Base-by-base conservation (phyloP, 2,329 filamentous ascomycete genomes). In the Fusarium sp. region DNA sequence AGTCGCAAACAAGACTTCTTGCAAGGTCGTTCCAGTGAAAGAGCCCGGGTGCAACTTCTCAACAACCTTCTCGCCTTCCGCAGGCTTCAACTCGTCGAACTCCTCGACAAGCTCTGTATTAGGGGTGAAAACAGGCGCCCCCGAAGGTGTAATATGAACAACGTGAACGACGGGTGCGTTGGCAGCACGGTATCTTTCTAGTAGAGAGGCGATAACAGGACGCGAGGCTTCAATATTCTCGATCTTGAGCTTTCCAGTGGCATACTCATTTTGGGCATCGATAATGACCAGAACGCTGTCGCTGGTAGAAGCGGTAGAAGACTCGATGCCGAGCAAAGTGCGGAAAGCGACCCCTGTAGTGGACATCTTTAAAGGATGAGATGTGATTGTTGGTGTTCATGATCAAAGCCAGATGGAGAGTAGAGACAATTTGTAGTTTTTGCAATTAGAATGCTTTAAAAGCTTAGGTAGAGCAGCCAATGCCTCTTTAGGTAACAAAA, bases 221-320 rank as follows among this genome's bases (percentile, higher is more conserved):
- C 89, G 85, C 7, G 86, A 87, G 7, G 80, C 65, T 1, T 81
- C 75, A 2, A 90, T 83, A 65, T 90, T 84, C 37, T 82, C 80
- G 40, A 88, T 86, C 18, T 84, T 83, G 3, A 92, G 83, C 12
- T 83, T 80, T 55, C 90, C 90, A 2, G 81, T 77, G 27, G 86
- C 85, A 71, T 90, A 91, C 78, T 92, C 90, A 75, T 91, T 91
- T 75, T 92, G 90, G 3, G 90, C 90, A 77, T 92, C 89, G 76
- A 92, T 89, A 77, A 92, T 91, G 73, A 92, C 78, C 41, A 92
- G 83, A 9, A 85, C 84, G 67, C 85, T 88, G 79, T 92, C 88
- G 49, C 78, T 77, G 3, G 85, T 80, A 0, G 87, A 85, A 22
- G 88, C 88, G 1, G 85, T 86, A 16, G 86, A 87, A 25, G 84